These are phyloP conservation scores for Blastobotrys illinoisensis DNA, from an alignment of 1,139 yeast species.

Conservation along the genomic window DNA sequence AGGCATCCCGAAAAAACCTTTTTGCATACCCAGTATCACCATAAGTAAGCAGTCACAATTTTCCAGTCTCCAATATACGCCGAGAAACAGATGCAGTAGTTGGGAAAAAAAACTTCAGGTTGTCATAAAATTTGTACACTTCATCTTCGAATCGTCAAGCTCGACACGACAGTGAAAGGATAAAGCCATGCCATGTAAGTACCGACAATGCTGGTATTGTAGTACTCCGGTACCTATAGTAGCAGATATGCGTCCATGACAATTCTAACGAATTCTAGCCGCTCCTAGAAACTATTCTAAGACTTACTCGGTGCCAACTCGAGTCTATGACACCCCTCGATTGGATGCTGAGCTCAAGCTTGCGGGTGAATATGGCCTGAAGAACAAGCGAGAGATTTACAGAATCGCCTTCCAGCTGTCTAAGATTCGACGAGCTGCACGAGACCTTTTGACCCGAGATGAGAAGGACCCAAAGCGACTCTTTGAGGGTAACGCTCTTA, in stretches of 20 bases:
- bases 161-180: neutral
- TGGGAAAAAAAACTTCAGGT: neutral
- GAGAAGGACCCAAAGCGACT: constrained; percentile 99
- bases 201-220: neutral
- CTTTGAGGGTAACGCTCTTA: constrained; percentile 99
- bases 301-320: constrained; percentile 99
- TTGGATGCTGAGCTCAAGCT: constrained; percentile 98
- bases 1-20: neutral
- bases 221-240: neutral
- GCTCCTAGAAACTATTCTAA: constrained; percentile 96
- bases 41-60: neutral
- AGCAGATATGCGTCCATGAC: neutral
- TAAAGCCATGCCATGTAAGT: neutral
- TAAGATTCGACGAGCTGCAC: constrained; percentile 99
- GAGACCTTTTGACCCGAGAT: constrained; percentile 99
- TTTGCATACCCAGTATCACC: neutral
- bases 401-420: constrained; percentile 98
- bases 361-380: constrained; percentile 99
- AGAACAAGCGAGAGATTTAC: constrained; percentile 99
- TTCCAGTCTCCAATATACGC: neutral
- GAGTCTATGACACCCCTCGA: constrained; percentile 99
- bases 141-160: neutral
- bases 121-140: neutral
- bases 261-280: constrained; percentile 17
- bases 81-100: neutral